Conservation (phyloP, 768 basidiomycete species). For the Macrocybe gigantea region DNA sequence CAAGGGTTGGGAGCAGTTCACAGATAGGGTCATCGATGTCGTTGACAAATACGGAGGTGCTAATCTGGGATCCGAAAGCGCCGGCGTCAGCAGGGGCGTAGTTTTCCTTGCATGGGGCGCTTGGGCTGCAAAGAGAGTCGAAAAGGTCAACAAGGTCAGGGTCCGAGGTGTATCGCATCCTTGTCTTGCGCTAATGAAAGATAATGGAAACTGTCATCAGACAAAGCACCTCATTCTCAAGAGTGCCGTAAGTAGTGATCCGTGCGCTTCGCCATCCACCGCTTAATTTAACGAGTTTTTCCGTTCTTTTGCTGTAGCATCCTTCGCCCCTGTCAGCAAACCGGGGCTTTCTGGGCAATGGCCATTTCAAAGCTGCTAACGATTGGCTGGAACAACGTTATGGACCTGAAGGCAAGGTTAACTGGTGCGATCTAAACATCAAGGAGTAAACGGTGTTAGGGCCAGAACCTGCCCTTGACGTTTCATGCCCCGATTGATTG, state of each 20-base stretch:
- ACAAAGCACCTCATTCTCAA: conserved; percentile 76
- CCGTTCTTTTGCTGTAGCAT: conserved; percentile 44
- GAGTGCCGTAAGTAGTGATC: conserved; percentile 53
- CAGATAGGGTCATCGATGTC: conserved; percentile 69
- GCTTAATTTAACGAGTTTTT: conserved; percentile 2
- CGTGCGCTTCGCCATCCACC: no score
- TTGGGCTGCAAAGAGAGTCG: conserved; percentile 79
- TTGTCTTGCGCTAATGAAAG: no score
- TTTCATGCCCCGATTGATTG: conserved; percentile 2
- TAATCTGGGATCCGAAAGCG: conserved; percentile 41
- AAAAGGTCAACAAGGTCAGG: conserved; percentile 66
- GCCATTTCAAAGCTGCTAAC: conserved; percentile 84
- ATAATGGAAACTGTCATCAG: conserved; percentile 25
- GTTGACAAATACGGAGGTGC: conserved; percentile 75
- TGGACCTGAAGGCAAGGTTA: conserved; percentile 62
- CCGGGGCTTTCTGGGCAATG: conserved; percentile 82
- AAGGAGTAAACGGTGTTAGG: conserved; percentile 7
- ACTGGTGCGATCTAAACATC: conserved; percentile 52
- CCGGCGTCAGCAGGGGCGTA: conserved; percentile 61
- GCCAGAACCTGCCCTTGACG: no score
- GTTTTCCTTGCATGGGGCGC: conserved; percentile 89
- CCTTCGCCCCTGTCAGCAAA: conserved; percentile 78
- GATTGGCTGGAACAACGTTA: conserved; percentile 81
- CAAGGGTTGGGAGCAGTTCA: conserved; percentile 90
- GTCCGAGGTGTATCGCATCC: background rate